phyloP scores from a whole-genome alignment of 2,329 filamentous ascomycete genomes.

The Chrysosporium keratinophilum region DNA sequence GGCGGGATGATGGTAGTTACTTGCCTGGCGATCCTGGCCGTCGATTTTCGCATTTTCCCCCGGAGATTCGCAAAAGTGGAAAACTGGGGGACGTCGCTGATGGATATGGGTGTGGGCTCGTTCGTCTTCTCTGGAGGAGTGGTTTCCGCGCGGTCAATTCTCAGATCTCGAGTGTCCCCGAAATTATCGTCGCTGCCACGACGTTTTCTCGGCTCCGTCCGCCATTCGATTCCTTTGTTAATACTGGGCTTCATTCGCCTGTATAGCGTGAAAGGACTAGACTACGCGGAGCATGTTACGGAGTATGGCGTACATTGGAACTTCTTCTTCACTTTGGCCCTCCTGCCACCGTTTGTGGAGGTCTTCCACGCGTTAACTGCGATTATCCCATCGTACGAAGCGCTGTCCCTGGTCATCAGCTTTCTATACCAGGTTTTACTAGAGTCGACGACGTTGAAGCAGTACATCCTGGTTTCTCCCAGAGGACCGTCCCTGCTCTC shows the following conservation, averaged over 20 bases:
- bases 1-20: constrained; percentile 86
- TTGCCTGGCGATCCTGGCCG: constrained; percentile 84
- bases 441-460: constrained; percentile 66
- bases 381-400: constrained; percentile 64
- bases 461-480: constrained; percentile 71
- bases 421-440: constrained; percentile 64
- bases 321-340: constrained; percentile 92
- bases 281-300: constrained; percentile 93
- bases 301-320: constrained; percentile 99
- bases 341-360: constrained; percentile 81
- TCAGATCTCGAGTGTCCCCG: constrained; percentile 47
- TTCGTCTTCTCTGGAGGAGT: constrained; percentile 93
- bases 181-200: constrained; percentile 32
- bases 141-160: constrained; percentile 71
- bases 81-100: constrained; percentile 98
- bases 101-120: constrained; percentile 94
- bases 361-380: constrained; percentile 63
- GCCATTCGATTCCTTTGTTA: constrained; percentile 74
- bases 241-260: constrained; percentile 70
- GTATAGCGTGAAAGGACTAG: constrained; percentile 80
- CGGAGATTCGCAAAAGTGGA: constrained; percentile 94
- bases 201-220: constrained; percentile 56
- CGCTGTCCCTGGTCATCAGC: constrained; percentile 59
- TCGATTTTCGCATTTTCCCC: constrained; percentile 89
- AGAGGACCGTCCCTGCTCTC: constrained; percentile 64